phyloP scores from a whole-genome alignment of 768 basidiomycete species.

The Lactarius pseudohatsudake region DNA sequence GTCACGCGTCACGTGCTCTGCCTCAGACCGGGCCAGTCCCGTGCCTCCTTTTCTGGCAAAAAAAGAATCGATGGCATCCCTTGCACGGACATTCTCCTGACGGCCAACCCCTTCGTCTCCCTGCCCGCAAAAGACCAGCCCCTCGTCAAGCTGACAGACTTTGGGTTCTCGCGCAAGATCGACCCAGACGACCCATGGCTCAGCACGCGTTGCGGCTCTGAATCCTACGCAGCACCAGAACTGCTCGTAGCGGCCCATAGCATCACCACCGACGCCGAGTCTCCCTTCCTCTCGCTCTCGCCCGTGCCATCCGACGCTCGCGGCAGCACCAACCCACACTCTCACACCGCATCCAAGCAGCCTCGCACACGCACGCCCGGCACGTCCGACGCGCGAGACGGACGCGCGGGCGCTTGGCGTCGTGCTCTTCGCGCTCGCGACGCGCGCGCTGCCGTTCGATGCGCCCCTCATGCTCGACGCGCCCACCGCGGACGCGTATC shows the following conservation, averaged over 20 bases:
- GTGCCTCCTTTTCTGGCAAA: too few relatives aligned
- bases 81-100: slow-evolving; percentile 76
- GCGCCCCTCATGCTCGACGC: slow-evolving; percentile 17
- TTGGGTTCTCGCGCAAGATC: slow-evolving; percentile 85
- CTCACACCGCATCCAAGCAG: slow-evolving; percentile 33
- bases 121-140: slow-evolving; percentile 36
- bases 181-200: slow-evolving; percentile 61
- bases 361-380: slow-evolving; percentile 43
- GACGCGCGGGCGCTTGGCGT: slow-evolving; percentile 91
- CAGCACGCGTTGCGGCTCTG: slow-evolving; percentile 81
- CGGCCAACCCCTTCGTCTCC: slow-evolving; percentile 42
- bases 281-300: slow-evolving; percentile 21
- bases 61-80: too few relatives aligned
- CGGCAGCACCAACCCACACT: slow-evolving; percentile 4
- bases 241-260: slow-evolving; percentile 47
- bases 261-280: slow-evolving; percentile 27
- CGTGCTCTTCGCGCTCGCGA: slow-evolving; percentile 77
- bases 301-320: slow-evolving; percentile 24
- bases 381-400: slow-evolving; percentile 79
- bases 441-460: slow-evolving; percentile 72
- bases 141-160: slow-evolving; percentile 83
- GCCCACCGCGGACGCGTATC: slow-evolving; percentile 36
- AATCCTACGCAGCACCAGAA: slow-evolving; percentile 85
- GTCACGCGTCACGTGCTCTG: too few relatives aligned
- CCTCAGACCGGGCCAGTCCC: too few relatives aligned